Evolutionary conservation across 208 protist genomes (phyloP).

Genomic region (Phytomonas sp.): DNA sequence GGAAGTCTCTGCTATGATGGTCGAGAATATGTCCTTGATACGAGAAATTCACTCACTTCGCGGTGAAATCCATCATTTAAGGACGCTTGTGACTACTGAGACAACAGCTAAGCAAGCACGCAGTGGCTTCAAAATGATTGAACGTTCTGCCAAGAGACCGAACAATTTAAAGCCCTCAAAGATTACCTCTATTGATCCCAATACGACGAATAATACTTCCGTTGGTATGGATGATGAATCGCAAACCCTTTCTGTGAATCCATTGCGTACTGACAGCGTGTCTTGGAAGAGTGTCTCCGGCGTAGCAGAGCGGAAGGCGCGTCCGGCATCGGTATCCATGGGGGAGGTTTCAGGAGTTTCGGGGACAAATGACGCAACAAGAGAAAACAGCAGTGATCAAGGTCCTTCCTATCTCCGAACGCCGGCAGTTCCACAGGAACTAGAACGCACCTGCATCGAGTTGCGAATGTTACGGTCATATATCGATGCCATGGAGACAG

Average conservation of each 20-base stretch:
- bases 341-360: not conserved
- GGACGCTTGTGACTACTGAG: conserved; percentile 4
- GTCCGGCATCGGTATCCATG: not conserved
- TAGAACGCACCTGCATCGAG: conserved; percentile 77
- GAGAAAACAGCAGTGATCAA: not conserved
- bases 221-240: not conserved
- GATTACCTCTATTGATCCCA: not conserved
- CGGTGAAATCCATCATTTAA: conserved; percentile 73
- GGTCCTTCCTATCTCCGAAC: conserved; percentile 12
- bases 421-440: conserved; percentile 33
- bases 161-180: not conserved
- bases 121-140: not conserved
- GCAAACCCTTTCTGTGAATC: not conserved
- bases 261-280: not conserved
- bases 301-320: not conserved
- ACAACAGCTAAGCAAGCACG: conserved; percentile 2
- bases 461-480: conserved; percentile 70
- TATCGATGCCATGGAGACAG: conserved; percentile 69
- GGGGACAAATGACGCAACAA: not conserved
- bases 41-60: conserved; percentile 93
- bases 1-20: conserved; percentile 91
- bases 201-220: not conserved
- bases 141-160: not conserved
- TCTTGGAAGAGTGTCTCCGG: not conserved
- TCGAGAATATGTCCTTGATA: conserved; percentile 93